Percentiles rank a stretch among this genome's conserved stretches.
Conservation (phyloP, 768 basidiomycete species). For the Naematelia encephala region DNA sequence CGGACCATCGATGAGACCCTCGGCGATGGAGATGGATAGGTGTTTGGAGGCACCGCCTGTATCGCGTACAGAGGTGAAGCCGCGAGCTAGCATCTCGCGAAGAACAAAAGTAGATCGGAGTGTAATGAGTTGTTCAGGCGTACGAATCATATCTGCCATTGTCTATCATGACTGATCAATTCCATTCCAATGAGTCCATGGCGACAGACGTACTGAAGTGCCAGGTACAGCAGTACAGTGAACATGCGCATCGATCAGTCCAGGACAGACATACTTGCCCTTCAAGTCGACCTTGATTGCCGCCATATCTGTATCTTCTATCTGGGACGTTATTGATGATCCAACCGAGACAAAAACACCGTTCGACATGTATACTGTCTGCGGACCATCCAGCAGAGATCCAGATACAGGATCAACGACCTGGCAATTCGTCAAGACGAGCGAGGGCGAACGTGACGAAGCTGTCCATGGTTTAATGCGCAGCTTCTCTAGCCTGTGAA, state of each 20-base stretch:
- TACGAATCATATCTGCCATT: slow-evolving; percentile 51
- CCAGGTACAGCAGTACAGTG: slow-evolving; percentile 55
- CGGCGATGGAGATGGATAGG: slow-evolving; percentile 50
- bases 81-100: slow-evolving; percentile 53
- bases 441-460: not conserved
- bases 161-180: slow-evolving; percentile 26
- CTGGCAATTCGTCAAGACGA: not conserved
- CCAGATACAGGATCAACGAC: not conserved
- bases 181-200: not conserved
- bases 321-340: not conserved
- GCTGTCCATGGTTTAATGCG: not conserved
- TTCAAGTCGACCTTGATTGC: slow-evolving; percentile 44
- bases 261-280: slow-evolving; percentile 54
- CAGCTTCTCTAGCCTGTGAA: not conserved
- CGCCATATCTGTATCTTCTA: not conserved
- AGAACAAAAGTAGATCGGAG: slow-evolving; percentile 53
- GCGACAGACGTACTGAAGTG: slow-evolving; percentile 30
- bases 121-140: slow-evolving; percentile 49
- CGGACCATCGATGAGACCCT: slow-evolving; percentile 50
- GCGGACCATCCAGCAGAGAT: not conserved
- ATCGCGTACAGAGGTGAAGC: slow-evolving; percentile 54
- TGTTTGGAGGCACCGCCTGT: slow-evolving; percentile 53
- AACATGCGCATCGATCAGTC: slow-evolving; percentile 56
- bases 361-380: not conserved
- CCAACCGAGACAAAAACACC: not conserved